Percentiles rank a stretch among this genome's conserved stretches.
phyloP scores from a whole-genome alignment of 495 filamentous ascomycete species.

The Massariosphaeria phaeospora region DNA sequence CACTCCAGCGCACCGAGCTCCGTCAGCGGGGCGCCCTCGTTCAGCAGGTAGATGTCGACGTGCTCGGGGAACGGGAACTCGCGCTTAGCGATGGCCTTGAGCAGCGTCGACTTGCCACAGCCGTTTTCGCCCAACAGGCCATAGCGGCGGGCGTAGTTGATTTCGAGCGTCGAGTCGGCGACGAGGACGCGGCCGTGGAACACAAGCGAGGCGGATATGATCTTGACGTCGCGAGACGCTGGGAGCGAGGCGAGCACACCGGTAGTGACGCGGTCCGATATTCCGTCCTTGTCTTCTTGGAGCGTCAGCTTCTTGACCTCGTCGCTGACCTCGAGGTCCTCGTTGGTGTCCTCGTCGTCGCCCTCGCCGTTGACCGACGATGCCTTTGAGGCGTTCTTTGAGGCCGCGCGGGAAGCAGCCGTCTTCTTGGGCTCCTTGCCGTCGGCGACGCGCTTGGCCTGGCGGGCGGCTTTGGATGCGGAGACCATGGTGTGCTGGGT shows the following conservation, averaged over 20 bases:
- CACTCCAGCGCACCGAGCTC: conserved; percentile 91
- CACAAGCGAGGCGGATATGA: conserved; percentile 85
- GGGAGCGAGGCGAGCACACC: conserved; percentile 85
- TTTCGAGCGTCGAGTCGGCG: conserved; percentile 84
- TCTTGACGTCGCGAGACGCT: conserved; percentile 88
- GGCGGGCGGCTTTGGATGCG: conserved; percentile 93
- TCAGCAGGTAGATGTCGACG: conserved; percentile 96
- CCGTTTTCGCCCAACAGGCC: conserved; percentile 97
- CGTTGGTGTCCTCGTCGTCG: conserved; percentile 50
- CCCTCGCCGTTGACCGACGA: conserved; percentile 67
- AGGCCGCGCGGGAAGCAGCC: conserved; percentile 54
- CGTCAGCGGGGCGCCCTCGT: conserved; percentile 89
- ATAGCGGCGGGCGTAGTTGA: conserved; percentile 89
- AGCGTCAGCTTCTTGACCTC: conserved; percentile 74
- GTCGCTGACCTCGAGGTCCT: conserved; percentile 67
- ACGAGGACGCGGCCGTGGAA: conserved; percentile 98
- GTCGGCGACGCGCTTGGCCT: conserved; percentile 87
- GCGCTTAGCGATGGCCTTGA: conserved; percentile 89
- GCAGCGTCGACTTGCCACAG: conserved; percentile 93
- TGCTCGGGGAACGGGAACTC: conserved; percentile 96
- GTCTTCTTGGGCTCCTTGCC: conserved; percentile 48
- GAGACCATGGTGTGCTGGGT: conserved; percentile 65
- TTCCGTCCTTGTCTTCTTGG: conserved; percentile 91
- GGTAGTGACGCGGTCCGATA: conserved; percentile 97
- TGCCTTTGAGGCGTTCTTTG: conserved; percentile 60